Conservation (phyloP, 1,139 yeast species). For the Taiozyma sp. region DNA sequence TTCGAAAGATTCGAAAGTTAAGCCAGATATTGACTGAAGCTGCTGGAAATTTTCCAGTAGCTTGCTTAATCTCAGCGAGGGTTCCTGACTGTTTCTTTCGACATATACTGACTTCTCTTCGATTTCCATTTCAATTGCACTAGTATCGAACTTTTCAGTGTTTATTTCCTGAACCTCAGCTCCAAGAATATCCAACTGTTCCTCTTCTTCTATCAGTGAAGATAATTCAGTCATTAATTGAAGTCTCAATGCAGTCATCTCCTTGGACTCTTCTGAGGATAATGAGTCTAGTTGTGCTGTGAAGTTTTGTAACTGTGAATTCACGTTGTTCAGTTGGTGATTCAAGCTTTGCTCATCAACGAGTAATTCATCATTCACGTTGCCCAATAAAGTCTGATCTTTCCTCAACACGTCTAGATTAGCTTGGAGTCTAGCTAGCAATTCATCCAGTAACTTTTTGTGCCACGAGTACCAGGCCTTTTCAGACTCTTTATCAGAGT, state of each 20-base stretch:
- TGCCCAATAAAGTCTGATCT: conserved; percentile 9
- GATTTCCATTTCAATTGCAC: conserved; percentile 18
- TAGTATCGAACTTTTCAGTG: conserved; percentile 9
- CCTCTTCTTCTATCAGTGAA: conserved; percentile 10
- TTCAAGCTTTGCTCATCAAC: conserved; percentile 4
- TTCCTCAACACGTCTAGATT: conserved; percentile 7
- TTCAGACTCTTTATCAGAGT: conserved; percentile 41
- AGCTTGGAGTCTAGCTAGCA: conserved; percentile 20
- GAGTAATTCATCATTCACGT: conserved; percentile 2
- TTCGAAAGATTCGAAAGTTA: conserved; percentile 15
- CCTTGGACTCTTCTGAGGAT: conserved; percentile 19
- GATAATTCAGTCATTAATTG: conserved; percentile 15
- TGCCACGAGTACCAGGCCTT: conserved; percentile 49
- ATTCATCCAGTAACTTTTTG: conserved; percentile 37
- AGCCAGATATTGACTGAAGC: conserved; percentile 23
- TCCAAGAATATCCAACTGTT: conserved; percentile 4
- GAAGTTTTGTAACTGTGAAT: neutral
- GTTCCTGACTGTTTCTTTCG: conserved; percentile 20
- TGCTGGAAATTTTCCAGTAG: conserved; percentile 14
- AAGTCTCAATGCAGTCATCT: conserved; percentile 11
- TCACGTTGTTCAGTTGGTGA: conserved; percentile 3
- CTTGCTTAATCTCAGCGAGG: conserved; percentile 17
- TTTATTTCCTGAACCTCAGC: conserved; percentile 9
- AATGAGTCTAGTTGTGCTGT: conserved; percentile 5
- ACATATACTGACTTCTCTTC: conserved; percentile 9